Base-by-base conservation (phyloP, 306 rosid species). In the Spatholobus suberectus region DNA sequence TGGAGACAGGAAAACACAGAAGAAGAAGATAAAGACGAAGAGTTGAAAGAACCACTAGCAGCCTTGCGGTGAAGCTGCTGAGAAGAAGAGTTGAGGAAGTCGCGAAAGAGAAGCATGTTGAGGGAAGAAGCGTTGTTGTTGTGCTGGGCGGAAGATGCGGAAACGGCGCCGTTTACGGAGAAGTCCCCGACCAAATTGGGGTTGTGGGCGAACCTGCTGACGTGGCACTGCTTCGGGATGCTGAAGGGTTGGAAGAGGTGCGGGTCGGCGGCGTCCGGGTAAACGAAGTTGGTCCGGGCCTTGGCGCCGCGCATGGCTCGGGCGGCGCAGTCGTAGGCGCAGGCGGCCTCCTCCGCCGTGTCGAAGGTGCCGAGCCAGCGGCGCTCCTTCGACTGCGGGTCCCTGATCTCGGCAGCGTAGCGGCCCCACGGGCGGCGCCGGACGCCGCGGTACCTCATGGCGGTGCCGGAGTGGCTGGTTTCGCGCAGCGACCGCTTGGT, bases 351-450 rank as follows among this genome's bases (percentile, higher is more conserved):
- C 86, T 95, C 98, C 0, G 97, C 98, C 0, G 98, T 95, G 87
- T 95, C 97, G 23, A 95, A 95, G 14, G 98, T 95, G 4, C 98
- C 98, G 0, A 95, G 94, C 98, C 98, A 95, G 8, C 98, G 91
- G 4, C 98, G 85, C 6, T 95, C 98, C 80, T 95, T 95, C 0
- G 98, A 87, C 62, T 88, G 89, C 0, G 98, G 97, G 90, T 95
- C 98, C 4, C 98, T 71, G 51, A 95, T 95, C 90, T 93, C 98
- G 0, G 98, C 98, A 0, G 98, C 98, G 55, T 95, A 95, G 38
- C 98, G 94, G 1, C 98, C 98, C 98, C 98, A 95, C 0, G 98
- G 98, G 70, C 98, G 79, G 0, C 98, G 94, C 5, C 98, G 87
- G 0, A 95, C 98, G 0, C 98, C 98, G 0, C 98, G 95, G 89